Evolutionary conservation across 225 moss, liverwort and hornwort genomes (phyloP).

Genomic region (Straminergon stramineum): DNA sequence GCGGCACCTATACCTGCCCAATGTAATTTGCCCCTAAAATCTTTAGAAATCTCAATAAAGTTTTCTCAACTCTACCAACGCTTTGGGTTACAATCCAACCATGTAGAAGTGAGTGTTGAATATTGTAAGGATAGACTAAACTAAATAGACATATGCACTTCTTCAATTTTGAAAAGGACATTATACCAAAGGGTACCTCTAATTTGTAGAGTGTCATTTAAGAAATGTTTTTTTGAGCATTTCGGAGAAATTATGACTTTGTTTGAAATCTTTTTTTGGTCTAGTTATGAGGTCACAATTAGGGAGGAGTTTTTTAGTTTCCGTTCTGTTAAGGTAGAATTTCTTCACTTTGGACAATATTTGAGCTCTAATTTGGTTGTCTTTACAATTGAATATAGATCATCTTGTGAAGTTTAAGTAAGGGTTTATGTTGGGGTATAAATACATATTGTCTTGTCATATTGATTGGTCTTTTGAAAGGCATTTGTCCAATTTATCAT

Average conservation of each 20-base stretch:
- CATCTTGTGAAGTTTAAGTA: too few species aligned
- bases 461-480: too few species aligned
- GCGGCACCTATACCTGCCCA: accelerated
- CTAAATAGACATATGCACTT: accelerated
- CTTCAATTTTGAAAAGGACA: background rate
- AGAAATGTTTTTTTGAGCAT: background rate
- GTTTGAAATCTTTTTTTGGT: background rate
- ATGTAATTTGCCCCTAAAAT: accelerated
- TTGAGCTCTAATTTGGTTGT: background rate
- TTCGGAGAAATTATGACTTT: background rate
- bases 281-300: background rate
- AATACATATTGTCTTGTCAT: too few species aligned
- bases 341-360: background rate
- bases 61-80: background rate
- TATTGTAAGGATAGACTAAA: background rate
- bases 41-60: background rate
- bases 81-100: background rate
- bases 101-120: too few species aligned
- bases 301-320: background rate
- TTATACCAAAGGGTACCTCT: accelerated
- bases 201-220: background rate
- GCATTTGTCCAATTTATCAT: too few species aligned
- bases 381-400: background rate
- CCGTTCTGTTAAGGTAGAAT: background rate
- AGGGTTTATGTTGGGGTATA: too few species aligned